Evolutionary conservation across 2,329 filamentous ascomycete species (phyloP), one percentile per base, ranked within the genome.

Genomic region (Neopestalotiopsis clavispora): DNA sequence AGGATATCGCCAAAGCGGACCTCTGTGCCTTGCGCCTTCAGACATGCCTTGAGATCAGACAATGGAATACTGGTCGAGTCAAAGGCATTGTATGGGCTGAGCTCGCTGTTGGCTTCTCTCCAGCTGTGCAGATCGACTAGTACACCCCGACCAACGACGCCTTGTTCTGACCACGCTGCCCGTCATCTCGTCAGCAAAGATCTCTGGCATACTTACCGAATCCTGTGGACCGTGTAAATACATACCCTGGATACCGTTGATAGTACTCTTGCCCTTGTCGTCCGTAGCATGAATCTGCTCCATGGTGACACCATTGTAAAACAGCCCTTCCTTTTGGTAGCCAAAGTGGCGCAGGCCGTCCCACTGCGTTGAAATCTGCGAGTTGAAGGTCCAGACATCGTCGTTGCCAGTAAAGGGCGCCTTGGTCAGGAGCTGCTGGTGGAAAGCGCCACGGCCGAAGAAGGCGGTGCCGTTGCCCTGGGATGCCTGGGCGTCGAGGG

Each of bases 351-450:
- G 80, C 32, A 88, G 77, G 0, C 86, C 86, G 72, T 89, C 87
- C 86, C 86, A 90, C 75, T 90, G 87, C 58, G 84, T 86, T 49
- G 85, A 86, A 7, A 83, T 83, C 76, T 89, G 88, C 0, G 87
- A 85, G 76, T 90, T 90, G 72, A 89, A 86, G 0, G 81, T 82
- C 82, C 87, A 87, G 38, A 85, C 79, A 76, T 91, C 89, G 74
- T 91, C 89, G 74, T 91, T 90, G 32, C 89, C 85, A 5, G 82
- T 79, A 17, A 84, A 78, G 2, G 85, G 85, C 2, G 80, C 76
- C 77, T 88, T 89, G 59, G 84, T 80, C 68, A 85, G 82, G 32
- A 90, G 76, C 17, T 86, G 76, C 72, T 88, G 84, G 69, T 87
- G 81, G 74, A 92, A 89, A 3, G 82, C 77, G 69, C 85, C 83